phyloP scores from a whole-genome alignment of 441 rosid species.

The Capsella rubella region DNA sequence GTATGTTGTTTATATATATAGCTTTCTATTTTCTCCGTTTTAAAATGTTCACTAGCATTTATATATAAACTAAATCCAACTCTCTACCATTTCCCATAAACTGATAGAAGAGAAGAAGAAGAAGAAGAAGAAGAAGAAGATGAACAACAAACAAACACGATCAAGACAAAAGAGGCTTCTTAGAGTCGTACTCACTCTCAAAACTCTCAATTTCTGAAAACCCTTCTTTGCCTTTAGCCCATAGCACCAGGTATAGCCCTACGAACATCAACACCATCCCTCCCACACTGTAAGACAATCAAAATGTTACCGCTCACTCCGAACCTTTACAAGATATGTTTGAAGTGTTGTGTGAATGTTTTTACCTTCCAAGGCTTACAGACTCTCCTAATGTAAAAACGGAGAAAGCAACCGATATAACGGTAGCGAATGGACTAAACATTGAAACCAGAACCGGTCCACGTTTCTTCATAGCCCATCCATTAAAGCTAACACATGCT shows the following conservation, averaged over 20 bases:
- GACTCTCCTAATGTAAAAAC: slow-evolving; percentile 66
- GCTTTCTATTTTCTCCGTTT: not conserved
- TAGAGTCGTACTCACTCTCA: slow-evolving; percentile 58
- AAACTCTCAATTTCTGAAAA: slow-evolving; percentile 39
- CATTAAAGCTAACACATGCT: slow-evolving; percentile 78
- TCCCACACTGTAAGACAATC: slow-evolving; percentile 56
- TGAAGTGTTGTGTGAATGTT: not conserved
- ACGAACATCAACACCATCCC: slow-evolving; percentile 83
- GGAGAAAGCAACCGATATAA: slow-evolving; percentile 73
- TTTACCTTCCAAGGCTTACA: slow-evolving; percentile 73
- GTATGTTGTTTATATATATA: not conserved
- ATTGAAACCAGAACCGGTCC: slow-evolving; percentile 92
- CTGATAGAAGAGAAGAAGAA: slow-evolving; percentile 24
- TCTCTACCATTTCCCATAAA: not conserved
- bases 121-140: not conserved
- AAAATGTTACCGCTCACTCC: not conserved
- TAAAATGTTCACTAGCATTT: not conserved
- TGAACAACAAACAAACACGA: not conserved
- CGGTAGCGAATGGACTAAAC: slow-evolving; percentile 87
- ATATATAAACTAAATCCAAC: not conserved
- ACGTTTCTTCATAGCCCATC: slow-evolving; percentile 96
- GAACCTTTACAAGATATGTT: not conserved
- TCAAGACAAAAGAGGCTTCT: slow-evolving; percentile 79
- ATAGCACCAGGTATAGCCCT: slow-evolving; percentile 81
- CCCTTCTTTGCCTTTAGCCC: slow-evolving; percentile 92